Base-by-base conservation (phyloP, 345 rosid species). In the Aurinia saxatilis region DNA sequence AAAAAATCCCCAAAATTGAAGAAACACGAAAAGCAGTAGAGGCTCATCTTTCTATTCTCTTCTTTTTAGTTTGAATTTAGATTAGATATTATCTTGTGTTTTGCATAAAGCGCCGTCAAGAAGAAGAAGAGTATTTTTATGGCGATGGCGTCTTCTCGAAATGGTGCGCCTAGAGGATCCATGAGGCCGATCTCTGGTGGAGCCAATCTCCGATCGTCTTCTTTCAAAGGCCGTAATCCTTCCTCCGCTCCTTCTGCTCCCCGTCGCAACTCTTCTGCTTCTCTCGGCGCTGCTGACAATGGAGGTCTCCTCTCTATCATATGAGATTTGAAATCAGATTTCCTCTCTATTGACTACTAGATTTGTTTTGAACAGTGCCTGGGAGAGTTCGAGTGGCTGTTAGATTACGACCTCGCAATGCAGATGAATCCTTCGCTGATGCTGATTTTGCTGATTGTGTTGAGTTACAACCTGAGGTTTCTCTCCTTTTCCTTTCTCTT, bases 391-490 rank as follows among this genome's bases (percentile, higher is more conserved):
- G 97, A 65, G 99, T 95, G 14, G 96, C 95, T 0, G 90, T 95
- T 46, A 90, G 97, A 77, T 84, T 95, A 73, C 73, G 97, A 59
- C 97, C 97, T 2, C 84, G 88, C 9, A 95, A 84, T 77, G 80
- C 83, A 1, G 99, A 95, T 78, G 99, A 95, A 68, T 73, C 74
- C 33, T 79, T 75, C 21, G 95, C 92, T 0, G 99, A 95, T 81
- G 95, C 99, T 15, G 99, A 95, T 80, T 95, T 95, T 80, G 92
- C 92, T 21, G 96, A 88, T 71, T 95, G 97, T 52, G 99, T 95
- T 44, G 99, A 95, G 73, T 70, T 95, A 68, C 99, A 86, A 65
- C 89, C 99, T 0, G 99, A 95, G 97, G 97, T 90, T 34, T 52
- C 13, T 57, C 65, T 47, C 35, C 11, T 40, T 12, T 44, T 68